phyloP scores from a whole-genome alignment of 345 rosid species.

The Moringa oleifera region DNA sequence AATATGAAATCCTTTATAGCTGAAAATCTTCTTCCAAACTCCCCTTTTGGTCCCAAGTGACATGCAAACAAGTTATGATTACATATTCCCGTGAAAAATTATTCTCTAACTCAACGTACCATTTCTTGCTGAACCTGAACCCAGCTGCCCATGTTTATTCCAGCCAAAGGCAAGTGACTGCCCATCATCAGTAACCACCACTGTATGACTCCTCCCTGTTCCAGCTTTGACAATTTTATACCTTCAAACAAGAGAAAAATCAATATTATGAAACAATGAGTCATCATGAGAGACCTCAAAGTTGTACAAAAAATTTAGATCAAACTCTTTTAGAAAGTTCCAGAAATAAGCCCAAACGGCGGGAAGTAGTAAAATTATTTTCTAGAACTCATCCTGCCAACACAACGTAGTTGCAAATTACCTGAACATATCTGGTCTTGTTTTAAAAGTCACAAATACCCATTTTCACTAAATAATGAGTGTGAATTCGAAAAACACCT shows the following conservation, averaged over 20 bases:
- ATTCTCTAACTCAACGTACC: conserved; percentile 36
- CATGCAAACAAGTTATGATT: neutral
- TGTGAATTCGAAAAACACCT: no score
- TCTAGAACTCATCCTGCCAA: neutral
- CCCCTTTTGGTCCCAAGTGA: neutral
- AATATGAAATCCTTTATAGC: no score
- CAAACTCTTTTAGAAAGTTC: no score
- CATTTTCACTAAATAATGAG: neutral
- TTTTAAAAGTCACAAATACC: neutral
- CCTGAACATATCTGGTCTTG: neutral
- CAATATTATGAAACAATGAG: no score
- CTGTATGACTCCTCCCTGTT: conserved; percentile 77
- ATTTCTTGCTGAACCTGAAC: conserved; percentile 69
- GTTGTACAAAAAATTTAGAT: no score
- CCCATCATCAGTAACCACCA: conserved; percentile 77
- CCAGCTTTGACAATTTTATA: conserved; percentile 67
- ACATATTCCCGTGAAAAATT: no score
- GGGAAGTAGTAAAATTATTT: no score
- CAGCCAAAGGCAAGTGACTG: conserved; percentile 85
- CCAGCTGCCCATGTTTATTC: conserved; percentile 97
- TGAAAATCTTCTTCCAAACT: no score
- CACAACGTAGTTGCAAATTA: neutral
- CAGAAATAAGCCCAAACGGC: no score
- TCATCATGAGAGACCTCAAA: no score
- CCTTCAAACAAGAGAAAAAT: conserved; percentile 30